These are phyloP conservation scores for Lathyrus tuberosus DNA, from an alignment of 306 rosid genomes.

Conservation along the genomic window DNA sequence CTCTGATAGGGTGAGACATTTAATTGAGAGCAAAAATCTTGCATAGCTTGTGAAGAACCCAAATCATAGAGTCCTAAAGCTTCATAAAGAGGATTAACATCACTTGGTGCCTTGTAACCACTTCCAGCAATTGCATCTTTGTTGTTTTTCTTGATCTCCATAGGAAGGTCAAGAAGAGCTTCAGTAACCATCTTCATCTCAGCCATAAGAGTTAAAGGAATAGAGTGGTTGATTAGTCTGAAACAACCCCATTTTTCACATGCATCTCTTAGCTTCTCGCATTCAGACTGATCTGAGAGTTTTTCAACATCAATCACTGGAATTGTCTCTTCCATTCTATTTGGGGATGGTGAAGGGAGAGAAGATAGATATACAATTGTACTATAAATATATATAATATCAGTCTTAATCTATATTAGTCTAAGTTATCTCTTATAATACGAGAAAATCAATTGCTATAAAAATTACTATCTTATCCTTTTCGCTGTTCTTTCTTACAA, in stretches of 20 bases:
- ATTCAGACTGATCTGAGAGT: constrained; percentile 33
- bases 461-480: no score
- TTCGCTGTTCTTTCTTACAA: no score
- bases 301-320: constrained; percentile 55
- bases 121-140: constrained; percentile 48
- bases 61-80: constrained; percentile 58
- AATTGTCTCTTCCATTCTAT: constrained; percentile 22
- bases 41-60: constrained; percentile 47
- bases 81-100: constrained; percentile 53
- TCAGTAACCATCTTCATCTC: constrained; percentile 53
- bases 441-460: no score
- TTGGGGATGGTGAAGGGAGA: background rate
- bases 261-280: constrained; percentile 54
- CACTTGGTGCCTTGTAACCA: constrained; percentile 52
- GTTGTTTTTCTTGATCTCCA: constrained; percentile 58
- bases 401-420: no score
- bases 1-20: constrained; percentile 50
- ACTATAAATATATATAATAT: no score
- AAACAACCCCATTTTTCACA: constrained; percentile 70
- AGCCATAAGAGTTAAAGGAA: constrained; percentile 49
- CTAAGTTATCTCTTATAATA: no score
- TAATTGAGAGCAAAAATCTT: constrained; percentile 51
- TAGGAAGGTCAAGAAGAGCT: constrained; percentile 57
- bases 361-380: background rate
- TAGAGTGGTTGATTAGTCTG: constrained; percentile 56